phyloP scores from a whole-genome alignment of 2,329 filamentous ascomycete species.

The Sclerotinia glacialis region DNA sequence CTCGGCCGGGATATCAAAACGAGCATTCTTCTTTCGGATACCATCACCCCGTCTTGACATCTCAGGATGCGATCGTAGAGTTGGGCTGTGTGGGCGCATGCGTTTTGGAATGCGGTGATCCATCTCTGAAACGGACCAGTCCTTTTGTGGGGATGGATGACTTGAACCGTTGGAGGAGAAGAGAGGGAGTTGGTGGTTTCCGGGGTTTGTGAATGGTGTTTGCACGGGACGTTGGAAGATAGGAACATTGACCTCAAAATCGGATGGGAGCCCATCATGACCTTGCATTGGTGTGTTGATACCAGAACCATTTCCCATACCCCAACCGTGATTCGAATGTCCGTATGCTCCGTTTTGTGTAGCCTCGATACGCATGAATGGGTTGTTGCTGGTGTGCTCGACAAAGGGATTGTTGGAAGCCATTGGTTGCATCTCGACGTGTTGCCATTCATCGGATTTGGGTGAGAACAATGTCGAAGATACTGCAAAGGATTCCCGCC shows the following conservation, averaged over 20 bases:
- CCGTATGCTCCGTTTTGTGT: constrained; percentile 42
- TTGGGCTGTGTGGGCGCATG: constrained; percentile 65
- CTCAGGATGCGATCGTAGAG: constrained; percentile 71
- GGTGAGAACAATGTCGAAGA: constrained; percentile 61
- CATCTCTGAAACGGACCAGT: constrained; percentile 53
- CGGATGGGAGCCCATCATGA: constrained; percentile 60
- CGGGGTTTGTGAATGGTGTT: constrained; percentile 54
- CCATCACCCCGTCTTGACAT: constrained; percentile 51
- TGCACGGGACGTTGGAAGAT: constrained; percentile 53
- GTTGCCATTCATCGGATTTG: constrained; percentile 63
- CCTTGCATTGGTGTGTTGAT: constrained; percentile 71
- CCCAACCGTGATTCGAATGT: constrained; percentile 36
- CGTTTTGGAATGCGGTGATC: constrained; percentile 54
- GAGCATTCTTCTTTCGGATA: constrained; percentile 97
- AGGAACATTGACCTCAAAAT: constrained; percentile 52
- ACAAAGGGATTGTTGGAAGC: constrained; percentile 63
- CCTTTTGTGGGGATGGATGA: constrained; percentile 57
- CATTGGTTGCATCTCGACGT: constrained; percentile 62
- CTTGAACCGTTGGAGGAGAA: constrained; percentile 53
- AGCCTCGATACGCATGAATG: constrained; percentile 64
- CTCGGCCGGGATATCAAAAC: constrained; percentile 94
- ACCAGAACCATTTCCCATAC: constrained; percentile 54
- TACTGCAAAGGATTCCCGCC: constrained; percentile 62
- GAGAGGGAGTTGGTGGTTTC: constrained; percentile 50
- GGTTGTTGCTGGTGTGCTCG: constrained; percentile 56